Base-by-base conservation (phyloP, 1,139 yeast species). In the Suhomyces chickasaworum region DNA sequence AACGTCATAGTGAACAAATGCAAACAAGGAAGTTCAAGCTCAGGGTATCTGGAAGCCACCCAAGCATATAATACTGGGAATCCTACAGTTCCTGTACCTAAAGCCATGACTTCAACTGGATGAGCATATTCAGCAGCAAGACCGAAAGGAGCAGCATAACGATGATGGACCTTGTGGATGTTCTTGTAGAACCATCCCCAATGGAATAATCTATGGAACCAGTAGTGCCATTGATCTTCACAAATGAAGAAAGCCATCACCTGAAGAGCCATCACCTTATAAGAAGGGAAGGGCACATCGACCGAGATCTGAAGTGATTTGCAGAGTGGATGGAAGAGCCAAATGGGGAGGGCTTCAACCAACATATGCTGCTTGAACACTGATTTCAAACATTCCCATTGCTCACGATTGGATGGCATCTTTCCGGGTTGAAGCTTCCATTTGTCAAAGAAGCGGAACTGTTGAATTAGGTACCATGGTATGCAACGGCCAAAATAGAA, bases 71-170 rank as follows among this genome's bases (percentile, higher is more conserved):
- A 64, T 43, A 91, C 79, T 40, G 98, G 98, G 68, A 89, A 83
- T 39, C 97, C 97, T 32, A 91, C 96, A 21, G 98, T 91, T 47
- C 98, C 98, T 49, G 88, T 79, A 31, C 98, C 98, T 49, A 93
- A 75, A 42, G 90, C 78, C 74, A 90, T 83, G 21, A 93, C 96
- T 71, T 91, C 98, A 29, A 85, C 75, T 3, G 98, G 98, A 62
- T 91, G 97, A 7, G 98, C 98, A 64, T 91, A 91, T 69, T 91
- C 98, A 21, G 98, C 98, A 45, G 97, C 86, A 52, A 91, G 75
- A 18, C 98, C 98, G 64, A 91, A 91, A 27, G 98, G 98, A 34
- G 97, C 97, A 22, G 97, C 96, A 64, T 90, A 91, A 66, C 90
- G 84, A 70, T 91, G 98, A 69, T 91, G 98, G 72, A 89, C 95